Base-by-base conservation (phyloP, 805 yeast species). In the Hemisphaericaspora nanyangensis region DNA sequence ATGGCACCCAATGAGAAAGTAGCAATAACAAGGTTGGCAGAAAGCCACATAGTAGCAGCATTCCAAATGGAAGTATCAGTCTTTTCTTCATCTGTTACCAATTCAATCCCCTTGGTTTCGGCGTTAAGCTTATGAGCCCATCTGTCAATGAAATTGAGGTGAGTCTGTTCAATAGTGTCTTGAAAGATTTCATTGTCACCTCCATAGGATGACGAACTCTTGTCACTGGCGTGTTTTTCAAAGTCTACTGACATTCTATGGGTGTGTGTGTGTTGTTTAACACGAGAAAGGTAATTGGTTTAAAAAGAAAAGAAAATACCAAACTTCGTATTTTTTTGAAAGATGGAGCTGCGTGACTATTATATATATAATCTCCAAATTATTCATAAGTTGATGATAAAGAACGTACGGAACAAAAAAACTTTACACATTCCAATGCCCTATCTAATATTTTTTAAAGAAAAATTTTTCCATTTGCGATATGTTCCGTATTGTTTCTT, bases 1-100 rank as follows among this genome's bases (percentile, higher is more conserved):
- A 70, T 52, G 16, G 73, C 83, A 60, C 97, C 96, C 35, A 87
- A 67, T 7, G 95, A 71, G 51, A 77, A 79, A 13, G 96, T 78
- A 16, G 96, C 88, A 54, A 89, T 77, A 40, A 86, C 95, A 74
- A 86, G 70, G 63, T 89, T 88, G 27, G 95, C 95, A 6, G 95
- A 83, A 52, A 84, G 74, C 95, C 96, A 89, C 91, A 89, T 85
- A 35, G 90, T 71, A 32, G 88, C 87, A 22, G 93, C 85, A 48
- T 76, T 77, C 65, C 77, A 68, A 44, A 83, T 56, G 27, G 85
- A 79, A 32, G 72, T 73, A 45, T 82, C 87, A 33, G 75, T 72
- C 58, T 86, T 82, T 60, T 86, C 91, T 32, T 81, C 85, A 45
- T 84, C 95, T 7, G 85, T 79, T 40, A 90, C 76, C 30, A 83